Evolutionary conservation across 768 basidiomycete genomes (phyloP), one percentile per base, ranked within the genome.

Genomic region (Coprinopsis sp.): DNA sequence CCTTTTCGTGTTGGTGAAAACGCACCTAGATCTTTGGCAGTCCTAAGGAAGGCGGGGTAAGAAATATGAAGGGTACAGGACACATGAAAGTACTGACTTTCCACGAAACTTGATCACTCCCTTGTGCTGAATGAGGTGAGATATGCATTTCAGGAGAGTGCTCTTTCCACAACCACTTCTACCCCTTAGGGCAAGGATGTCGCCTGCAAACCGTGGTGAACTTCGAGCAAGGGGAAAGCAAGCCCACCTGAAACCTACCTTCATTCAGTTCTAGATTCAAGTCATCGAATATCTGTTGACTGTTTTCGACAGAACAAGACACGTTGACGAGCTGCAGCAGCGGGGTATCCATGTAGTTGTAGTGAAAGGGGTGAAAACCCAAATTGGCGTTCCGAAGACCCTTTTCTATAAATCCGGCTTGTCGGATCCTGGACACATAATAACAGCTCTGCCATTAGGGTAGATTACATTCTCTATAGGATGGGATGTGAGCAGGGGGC

Each of bases 101-200:
- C 85, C 90, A 57, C 72, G 68, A 57, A 83, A 82, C 12, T 77
- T 52, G 23, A 89, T 71, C 36, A 78, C 69, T 2, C 91, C 84
- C 6, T 73, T 66, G 58, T 89, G 87, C 4, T 87, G 61, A 47
- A 79, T 80, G 27, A 94, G 69, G 64, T 93, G 85, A 23, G 90
- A 81, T 19, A 94, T 71, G 56, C 87, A 91, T 63, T 92, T 94
- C 36, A 94, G 63, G 42, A 95, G 65, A 0, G 91, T 91, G 1
- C 83, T 81, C 61, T 86, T 87, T 41, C 91, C 92, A 16, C 77
- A 77, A 7, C 92, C 92, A 51, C 84, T 87, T 55, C 77, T 79
- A 8, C 91, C 92, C 49, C 81, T 83, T n/a, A 94, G 57, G 13
- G 91, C 70, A 31, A 92, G 51, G 24, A 93, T 72, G 54, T 93